Base-by-base conservation (phyloP, 139 green algal species). In the Auxenochlorella pyrenoidosa region DNA sequence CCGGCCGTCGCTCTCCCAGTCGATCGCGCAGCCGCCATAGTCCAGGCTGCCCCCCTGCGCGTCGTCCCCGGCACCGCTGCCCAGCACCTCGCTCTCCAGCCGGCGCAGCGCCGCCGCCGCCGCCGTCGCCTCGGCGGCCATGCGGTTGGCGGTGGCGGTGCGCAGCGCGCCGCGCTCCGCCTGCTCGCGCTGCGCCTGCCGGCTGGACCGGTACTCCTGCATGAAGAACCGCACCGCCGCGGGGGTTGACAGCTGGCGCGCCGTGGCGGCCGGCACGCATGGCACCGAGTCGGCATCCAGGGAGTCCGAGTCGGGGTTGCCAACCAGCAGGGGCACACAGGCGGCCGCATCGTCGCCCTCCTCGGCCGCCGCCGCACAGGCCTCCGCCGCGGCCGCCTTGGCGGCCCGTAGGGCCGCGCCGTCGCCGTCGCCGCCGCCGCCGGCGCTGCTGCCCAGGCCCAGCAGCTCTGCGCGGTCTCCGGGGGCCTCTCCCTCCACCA, bases 281-380 rank as follows among this genome's bases (percentile, higher is more conserved):
- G 84, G 88, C 65, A 92, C 75, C n/a, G 82, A 85, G 78, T 94
- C 91, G 5, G 79, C 66, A 75, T 93, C 89, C 70, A 91, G 43
- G 79, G 81, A 90, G 60, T 94, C 91, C 28, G 58, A 90, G 40
- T 90, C 91, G 8, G 75, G 76, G 51, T 83, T 84, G 41, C 88
- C 88, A 24, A 58, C 38, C 76, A 86, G 59, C 24, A 89, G 72
- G 15, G 85, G 88, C 21, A 90, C 83, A 58, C 88, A 89, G 40
- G 36, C 21, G 5, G 44, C 78, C 0, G 54, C 43, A 3, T 71
- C 54, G n/a, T 70, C 32, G 2, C 22, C 36, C 0, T 24, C 75
- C 41, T 81, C 43, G 36, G 43, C 12, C 1, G 36, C 43, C 2
- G 16, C 43, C 26, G 26, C 41, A 5, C 19, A 60, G 24, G 43